Evolutionary conservation across 202 grass and related monocot species (phyloP).

Genomic region (Dendrocalamus latiflorus): DNA sequence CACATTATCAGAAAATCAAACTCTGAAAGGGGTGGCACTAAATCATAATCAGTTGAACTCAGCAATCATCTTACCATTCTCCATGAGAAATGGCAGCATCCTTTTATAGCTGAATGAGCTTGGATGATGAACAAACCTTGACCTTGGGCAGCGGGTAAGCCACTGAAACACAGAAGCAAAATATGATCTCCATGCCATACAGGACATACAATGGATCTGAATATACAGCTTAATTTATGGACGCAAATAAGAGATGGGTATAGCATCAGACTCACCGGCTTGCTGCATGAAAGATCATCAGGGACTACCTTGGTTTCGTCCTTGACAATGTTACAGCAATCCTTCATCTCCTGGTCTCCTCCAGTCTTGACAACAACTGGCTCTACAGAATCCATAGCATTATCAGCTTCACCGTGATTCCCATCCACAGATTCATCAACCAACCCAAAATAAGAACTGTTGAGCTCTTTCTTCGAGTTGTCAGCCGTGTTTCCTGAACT

Average conservation of each 20-base stretch:
- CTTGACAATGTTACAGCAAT: neutral
- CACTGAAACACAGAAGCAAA: constrained; percentile 36
- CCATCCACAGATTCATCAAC: neutral
- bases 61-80: constrained; percentile 45
- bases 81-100: constrained; percentile 83
- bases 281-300: constrained; percentile 21
- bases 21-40: neutral
- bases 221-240: neutral
- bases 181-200: neutral
- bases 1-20: constrained; percentile 22
- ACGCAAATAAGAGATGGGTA: neutral
- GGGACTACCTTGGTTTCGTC: neutral
- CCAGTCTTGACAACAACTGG: neutral
- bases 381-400: neutral
- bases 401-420: neutral
- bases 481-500: neutral
- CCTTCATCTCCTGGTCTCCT: constrained; percentile 21
- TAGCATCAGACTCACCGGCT: constrained; percentile 28
- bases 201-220: neutral
- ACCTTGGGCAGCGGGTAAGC: constrained; percentile 32
- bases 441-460: neutral
- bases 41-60: neutral
- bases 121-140: constrained; percentile 49
- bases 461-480: neutral
- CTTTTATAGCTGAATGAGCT: constrained; percentile 87